phyloP scores from a whole-genome alignment of 2,329 filamentous ascomycete species.

The Ascochyta viciae-villosae region DNA sequence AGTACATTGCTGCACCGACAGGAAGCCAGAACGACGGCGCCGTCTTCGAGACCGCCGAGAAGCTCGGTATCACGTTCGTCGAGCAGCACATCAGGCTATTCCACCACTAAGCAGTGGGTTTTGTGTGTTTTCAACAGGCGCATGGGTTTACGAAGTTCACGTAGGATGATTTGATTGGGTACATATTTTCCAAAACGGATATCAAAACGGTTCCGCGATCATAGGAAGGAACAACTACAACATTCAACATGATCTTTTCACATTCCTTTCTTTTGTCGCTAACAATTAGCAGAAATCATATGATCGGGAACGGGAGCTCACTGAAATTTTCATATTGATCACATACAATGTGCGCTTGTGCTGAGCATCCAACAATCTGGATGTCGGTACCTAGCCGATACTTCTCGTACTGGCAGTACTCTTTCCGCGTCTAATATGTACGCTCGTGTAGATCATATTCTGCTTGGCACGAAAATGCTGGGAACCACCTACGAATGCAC shows the following conservation, averaged over 20 bases:
- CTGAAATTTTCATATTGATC: background rate
- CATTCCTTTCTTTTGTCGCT: background rate
- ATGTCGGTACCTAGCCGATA: background rate
- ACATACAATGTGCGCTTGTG: background rate
- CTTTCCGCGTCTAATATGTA: background rate
- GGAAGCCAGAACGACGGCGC: constrained; percentile 86
- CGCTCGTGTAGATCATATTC: background rate
- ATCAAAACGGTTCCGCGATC: constrained; percentile 8
- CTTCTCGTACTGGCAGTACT: constrained; percentile 5
- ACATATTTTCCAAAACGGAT: constrained; percentile 13
- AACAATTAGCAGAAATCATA: background rate
- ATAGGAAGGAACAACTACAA: constrained; percentile 7
- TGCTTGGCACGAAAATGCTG: background rate
- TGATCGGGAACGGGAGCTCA: background rate
- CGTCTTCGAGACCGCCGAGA: constrained; percentile 88
- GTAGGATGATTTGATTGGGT: constrained; percentile 14
- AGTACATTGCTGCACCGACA: constrained; percentile 92
- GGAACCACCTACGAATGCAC: background rate
- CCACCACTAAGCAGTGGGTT: constrained; percentile 73
- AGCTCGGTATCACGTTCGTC: constrained; percentile 90
- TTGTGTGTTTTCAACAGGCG: constrained; percentile 14
- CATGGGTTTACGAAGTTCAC: constrained; percentile 18
- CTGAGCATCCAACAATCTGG: background rate
- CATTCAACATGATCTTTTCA: constrained; percentile 13
- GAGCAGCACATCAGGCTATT: constrained; percentile 94